A percentile compares a stretch with the other conserved stretches of the same genome.
Conservation (phyloP, 1,284 basidiomycete species). For the Trichosporon ovoides region DNA sequence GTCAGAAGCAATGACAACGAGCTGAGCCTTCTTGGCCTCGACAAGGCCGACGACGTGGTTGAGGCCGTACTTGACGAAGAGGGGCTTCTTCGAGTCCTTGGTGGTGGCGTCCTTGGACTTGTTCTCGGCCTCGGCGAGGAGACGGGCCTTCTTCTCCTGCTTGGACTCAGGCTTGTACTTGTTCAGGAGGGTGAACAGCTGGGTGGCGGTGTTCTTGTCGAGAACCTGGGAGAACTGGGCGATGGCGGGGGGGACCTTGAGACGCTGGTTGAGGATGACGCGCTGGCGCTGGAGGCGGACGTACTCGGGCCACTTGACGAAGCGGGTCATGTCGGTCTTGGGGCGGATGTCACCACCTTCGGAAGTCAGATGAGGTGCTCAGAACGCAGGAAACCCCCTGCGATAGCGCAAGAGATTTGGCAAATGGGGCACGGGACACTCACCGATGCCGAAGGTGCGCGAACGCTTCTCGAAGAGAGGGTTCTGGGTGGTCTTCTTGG, state of each 20-base stretch:
- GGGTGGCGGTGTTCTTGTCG: slow-evolving; percentile 99
- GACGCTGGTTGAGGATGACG: slow-evolving; percentile 95
- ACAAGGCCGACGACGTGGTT: slow-evolving; percentile 95
- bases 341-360: slow-evolving; percentile 91
- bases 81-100: slow-evolving; percentile 80
- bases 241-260: slow-evolving; percentile 98
- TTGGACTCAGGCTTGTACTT: slow-evolving; percentile 70
- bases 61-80: slow-evolving; percentile 93
- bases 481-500: slow-evolving; percentile 79
- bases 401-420: no score
- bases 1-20: slow-evolving; percentile 96
- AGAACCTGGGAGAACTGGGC: slow-evolving; percentile 96
- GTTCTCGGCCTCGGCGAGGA: slow-evolving; percentile 68
- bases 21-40: slow-evolving; percentile 94
- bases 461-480: slow-evolving; percentile 88
- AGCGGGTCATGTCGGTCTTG: slow-evolving; percentile 86
- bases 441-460: slow-evolving; percentile 94
- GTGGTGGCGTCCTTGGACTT: slow-evolving; percentile 55
- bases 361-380: not conserved
- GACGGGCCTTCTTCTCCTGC: slow-evolving; percentile 96
- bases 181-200: slow-evolving; percentile 96
- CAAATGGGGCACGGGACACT: slow-evolving; percentile 36
- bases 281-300: slow-evolving; percentile 97
- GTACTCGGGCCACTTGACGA: slow-evolving; percentile 99
- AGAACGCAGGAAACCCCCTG: no score